Evolutionary conservation across 192 early-diverging fungal species (phyloP), one percentile per base, ranked within the genome.

Genomic region (Rhizophagus prolifer): DNA sequence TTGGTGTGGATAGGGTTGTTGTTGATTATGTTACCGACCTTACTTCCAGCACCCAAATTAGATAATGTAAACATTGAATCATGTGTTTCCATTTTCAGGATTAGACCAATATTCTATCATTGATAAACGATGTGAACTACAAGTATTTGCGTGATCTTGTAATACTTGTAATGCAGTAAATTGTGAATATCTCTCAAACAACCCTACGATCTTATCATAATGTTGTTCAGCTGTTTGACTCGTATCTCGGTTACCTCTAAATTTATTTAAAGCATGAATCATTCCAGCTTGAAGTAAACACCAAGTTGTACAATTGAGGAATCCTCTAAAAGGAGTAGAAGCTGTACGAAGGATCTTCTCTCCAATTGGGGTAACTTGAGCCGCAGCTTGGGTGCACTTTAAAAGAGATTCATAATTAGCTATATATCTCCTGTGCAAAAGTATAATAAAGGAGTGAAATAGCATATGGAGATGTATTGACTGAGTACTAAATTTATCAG

Each of bases 281-380:
- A 60, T 66, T 67, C 63, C 62, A 64, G 75, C 65, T 38, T 76
- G 46, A 26, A 67, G n/a, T 38, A 76, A 38, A 67, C 75, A 76
- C 75, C 75, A 76, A 23, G 34, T 76, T 6, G 65, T 76, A 36
- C 75, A 76, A 68, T 68, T 76, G 7, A 68, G 26, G 28, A 76
- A 67, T 0, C 64, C 65, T 58, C 47, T 54, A 38, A 76, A 68
- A 47, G 64, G 75, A 26, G 58, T 30, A 13, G 54, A 58, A 25
- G 36, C 38, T 34, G 25, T 65, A 23, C 30, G 44, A 14, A 67
- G 14, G 10, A 76, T 46, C 47, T 9, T 30, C 14, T 64, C 44
- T 34, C 60, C 62, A 54, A 76, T 36, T 25, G 50, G 60, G 8
- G 41, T 76, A 8, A 68, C 46, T 21, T 58, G 19, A 16, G n/a